phyloP scores from a whole-genome alignment of 108 stramenopile genomes.

The Cyclostephanos invisitatus region DNA sequence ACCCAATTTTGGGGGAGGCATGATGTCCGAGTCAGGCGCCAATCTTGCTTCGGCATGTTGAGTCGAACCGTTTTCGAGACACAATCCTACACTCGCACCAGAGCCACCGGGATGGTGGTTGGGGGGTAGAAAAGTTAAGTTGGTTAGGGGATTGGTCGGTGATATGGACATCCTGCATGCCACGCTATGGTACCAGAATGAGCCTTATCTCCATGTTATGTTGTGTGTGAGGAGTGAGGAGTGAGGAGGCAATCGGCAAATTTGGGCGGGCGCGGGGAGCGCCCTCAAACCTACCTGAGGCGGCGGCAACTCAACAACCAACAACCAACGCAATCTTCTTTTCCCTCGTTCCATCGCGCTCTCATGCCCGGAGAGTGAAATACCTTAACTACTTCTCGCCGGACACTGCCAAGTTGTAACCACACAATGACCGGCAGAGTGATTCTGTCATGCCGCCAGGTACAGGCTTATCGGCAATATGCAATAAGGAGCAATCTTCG shows the following conservation, averaged over 20 bases:
- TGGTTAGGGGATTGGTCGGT: neutral
- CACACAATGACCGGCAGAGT: neutral
- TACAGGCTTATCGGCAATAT: neutral
- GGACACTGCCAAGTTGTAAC: neutral
- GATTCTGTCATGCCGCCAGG: constrained; percentile 3
- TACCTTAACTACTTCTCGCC: neutral
- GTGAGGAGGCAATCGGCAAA: too few relatives aligned
- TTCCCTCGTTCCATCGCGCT: too few relatives aligned
- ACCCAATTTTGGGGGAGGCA: neutral
- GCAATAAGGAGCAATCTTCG: constrained; percentile 4
- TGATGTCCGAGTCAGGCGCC: neutral
- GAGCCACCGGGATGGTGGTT: neutral
- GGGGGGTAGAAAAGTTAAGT: neutral
- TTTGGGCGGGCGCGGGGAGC: too few relatives aligned
- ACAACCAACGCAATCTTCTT: too few relatives aligned
- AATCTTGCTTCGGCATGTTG: neutral
- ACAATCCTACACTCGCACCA: neutral
- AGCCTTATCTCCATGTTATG: too few relatives aligned
- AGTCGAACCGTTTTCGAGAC: neutral
- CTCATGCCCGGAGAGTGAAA: too few relatives aligned
- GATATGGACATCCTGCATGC: neutral
- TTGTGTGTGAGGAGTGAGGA: too few relatives aligned
- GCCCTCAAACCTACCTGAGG: too few relatives aligned
- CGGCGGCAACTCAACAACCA: too few relatives aligned
- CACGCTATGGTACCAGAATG: too few relatives aligned